Evolutionary conservation across 345 rosid species (phyloP), one percentile per base, ranked within the genome.

Genomic region (Camelina hispida): DNA sequence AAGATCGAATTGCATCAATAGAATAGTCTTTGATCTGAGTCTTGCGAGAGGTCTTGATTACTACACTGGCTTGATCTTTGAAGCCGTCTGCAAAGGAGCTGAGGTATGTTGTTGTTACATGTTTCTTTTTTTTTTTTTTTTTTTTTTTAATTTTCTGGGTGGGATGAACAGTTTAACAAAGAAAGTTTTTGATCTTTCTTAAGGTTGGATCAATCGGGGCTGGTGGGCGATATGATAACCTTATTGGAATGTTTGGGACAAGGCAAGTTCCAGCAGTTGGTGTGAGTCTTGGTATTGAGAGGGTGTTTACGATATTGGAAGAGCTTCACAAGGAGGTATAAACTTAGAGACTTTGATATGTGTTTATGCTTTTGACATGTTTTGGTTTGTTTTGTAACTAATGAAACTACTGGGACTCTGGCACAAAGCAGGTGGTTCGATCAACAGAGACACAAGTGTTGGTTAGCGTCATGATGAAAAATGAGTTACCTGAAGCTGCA

Each of bases 21-120:
- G 78, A 84, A 86, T 91, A 69, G 87, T 87, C 66, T 91, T 91
- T 73, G 97, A 91, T 73, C 85, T 91, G 69, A 91, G 93, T 77
- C 93, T 91, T 48, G 97, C 95, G 37, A 86, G 97, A 78, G 97
- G 93, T 59, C 97, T 91, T 55, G 97, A 91, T 46, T 46, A 46
- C 51, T 46, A 46, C 18, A 46, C 51, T 0, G 51, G 51, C 51
- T 0, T 46, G 3, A 46, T 46, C 51, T 46, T 46, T 46, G 51
- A 46, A 46, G 51, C 18, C 3, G 51, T 46, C 4, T 46, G 18
- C 9, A n/a, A 5, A 46, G 51, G 51, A 46, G 18, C 47, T 12
- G 47, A 42, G 4, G n/a, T 42, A 42, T 1, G 38, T 35, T 28
- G 30, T 28, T 28, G 38, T 42, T 42, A 13, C 6, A 13, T 0